A percentile compares a stretch with the other conserved stretches of the same genome.
Conservation (phyloP, 1,284 basidiomycete species). For the Ganoderma lucidum region DNA sequence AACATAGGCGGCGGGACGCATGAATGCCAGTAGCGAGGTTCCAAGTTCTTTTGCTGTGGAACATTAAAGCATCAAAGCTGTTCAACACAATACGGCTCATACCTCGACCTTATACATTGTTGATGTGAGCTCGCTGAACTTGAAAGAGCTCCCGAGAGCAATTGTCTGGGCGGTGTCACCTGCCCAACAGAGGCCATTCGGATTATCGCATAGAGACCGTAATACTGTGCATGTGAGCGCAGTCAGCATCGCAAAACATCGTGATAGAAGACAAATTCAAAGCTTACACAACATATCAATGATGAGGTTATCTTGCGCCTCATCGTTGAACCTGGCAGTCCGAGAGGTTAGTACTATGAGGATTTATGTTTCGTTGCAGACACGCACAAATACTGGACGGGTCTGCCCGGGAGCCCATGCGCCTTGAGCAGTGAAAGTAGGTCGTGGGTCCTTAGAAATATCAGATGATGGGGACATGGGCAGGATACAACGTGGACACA, state of each 20-base stretch:
- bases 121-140: conserved; percentile 76
- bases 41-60: not conserved
- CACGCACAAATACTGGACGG: not conserved
- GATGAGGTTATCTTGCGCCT: conserved; percentile 76
- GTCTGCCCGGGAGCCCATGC: not conserved
- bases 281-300: conserved; percentile 55
- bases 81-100: conserved; percentile 40
- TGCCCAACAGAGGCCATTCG: conserved; percentile 78
- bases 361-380: not conserved
- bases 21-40: not conserved
- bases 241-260: too few relatives aligned
- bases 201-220: conserved; percentile 64
- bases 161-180: conserved; percentile 85
- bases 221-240: conserved; percentile 50
- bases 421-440: not conserved
- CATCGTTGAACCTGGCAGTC: conserved; percentile 69
- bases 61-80: not conserved
- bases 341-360: not conserved
- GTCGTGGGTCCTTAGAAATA: not conserved
- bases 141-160: conserved; percentile 74
- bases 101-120: conserved; percentile 70
- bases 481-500: conserved; percentile 34
- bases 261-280: too few relatives aligned
- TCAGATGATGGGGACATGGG: not conserved
- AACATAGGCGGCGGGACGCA: conserved; percentile 53